phyloP scores from a whole-genome alignment of 805 yeast species.

The Metschnikowia continentalis region DNA sequence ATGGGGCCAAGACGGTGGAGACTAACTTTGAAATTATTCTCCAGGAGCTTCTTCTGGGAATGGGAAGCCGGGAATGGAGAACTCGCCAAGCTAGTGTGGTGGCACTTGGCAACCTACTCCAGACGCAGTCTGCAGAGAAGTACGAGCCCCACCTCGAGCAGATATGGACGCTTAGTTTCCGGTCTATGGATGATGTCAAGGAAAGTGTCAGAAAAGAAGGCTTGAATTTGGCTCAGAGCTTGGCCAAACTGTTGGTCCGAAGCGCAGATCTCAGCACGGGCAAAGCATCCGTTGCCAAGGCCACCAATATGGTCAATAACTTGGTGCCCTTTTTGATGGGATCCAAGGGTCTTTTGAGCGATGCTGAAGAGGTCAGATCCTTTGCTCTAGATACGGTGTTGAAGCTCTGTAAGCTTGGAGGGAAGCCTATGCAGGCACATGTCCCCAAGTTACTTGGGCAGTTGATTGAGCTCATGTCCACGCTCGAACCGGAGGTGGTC shows the following conservation, averaged over 20 bases:
- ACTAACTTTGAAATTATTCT: constrained; percentile 56
- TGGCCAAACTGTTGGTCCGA: constrained; percentile 60
- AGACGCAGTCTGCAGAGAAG: constrained; percentile 49
- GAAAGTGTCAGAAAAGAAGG: constrained; percentile 89
- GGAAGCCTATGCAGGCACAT: constrained; percentile 58
- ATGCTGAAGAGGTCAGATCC: constrained; percentile 76
- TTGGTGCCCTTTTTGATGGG: constrained; percentile 81
- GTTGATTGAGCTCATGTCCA: constrained; percentile 68
- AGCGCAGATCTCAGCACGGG: constrained; percentile 48
- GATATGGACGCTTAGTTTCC: constrained; percentile 84
- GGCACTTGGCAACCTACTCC: constrained; percentile 67
- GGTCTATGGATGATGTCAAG: constrained; percentile 90
- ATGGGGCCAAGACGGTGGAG: constrained; percentile 50
- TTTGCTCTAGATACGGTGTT: constrained; percentile 76
- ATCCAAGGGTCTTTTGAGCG: constrained; percentile 71
- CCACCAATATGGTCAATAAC: constrained; percentile 46
- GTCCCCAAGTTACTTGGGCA: constrained; percentile 67
- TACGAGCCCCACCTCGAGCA: constrained; percentile 54
- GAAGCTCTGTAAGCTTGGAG: constrained; percentile 62
- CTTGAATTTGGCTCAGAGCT: constrained; percentile 55
- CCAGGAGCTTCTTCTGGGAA: constrained; percentile 57
- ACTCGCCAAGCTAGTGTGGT: constrained; percentile 81
- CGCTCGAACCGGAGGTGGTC: constrained; percentile 85
- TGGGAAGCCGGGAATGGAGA: constrained; percentile 89
- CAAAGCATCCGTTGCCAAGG: constrained; percentile 31